Percentiles rank a stretch among this genome's conserved stretches.
Evolutionary conservation across 305 asterid species (phyloP).

Genomic region (Fraxinus paxiana): DNA sequence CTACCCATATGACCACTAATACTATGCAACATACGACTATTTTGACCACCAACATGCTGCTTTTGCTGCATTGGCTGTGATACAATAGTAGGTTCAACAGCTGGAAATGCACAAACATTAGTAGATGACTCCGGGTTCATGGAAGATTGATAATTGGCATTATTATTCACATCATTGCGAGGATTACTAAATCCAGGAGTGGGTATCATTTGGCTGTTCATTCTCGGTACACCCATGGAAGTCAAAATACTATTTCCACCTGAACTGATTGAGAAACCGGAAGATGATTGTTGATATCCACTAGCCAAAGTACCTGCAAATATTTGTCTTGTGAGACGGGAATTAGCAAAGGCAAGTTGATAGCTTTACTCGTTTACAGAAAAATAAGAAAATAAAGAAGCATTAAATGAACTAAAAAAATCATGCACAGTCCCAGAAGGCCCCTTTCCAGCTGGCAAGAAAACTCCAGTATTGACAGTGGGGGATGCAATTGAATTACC

Average conservation of each 20-base stretch:
- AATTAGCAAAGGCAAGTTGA: conserved; percentile 20
- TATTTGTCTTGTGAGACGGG: conserved; percentile 26
- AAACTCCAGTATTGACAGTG: conserved; percentile 49
- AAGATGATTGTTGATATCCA: conserved; percentile 64
- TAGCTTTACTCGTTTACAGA: conserved; percentile 1
- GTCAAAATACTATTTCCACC: conserved; percentile 61
- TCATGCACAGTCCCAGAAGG: conserved; percentile 54
- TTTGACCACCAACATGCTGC: conserved; percentile 47
- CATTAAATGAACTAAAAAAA: conserved; percentile 57
- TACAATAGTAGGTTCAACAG: conserved; percentile 43
- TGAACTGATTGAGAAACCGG: conserved; percentile 58
- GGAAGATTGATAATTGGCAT: conserved; percentile 49
- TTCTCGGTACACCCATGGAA: conserved; percentile 69
- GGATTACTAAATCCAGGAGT: conserved; percentile 83
- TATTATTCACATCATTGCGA: conserved; percentile 41
- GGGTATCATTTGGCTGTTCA: conserved; percentile 93
- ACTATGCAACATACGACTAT: conserved; percentile 40
- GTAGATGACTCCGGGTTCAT: conserved; percentile 60
- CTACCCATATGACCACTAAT: conserved; percentile 51
- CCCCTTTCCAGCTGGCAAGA: conserved; percentile 54
- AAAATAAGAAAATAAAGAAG: conserved; percentile 29
- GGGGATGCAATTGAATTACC: conserved; percentile 44
- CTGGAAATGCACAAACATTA: conserved; percentile 50
- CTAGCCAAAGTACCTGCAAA: conserved; percentile 59
- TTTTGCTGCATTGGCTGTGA: conserved; percentile 48